These are phyloP conservation scores for Mucor mucedo DNA, from an alignment of 371 early-diverging fungal genomes.

Conservation along the genomic window DNA sequence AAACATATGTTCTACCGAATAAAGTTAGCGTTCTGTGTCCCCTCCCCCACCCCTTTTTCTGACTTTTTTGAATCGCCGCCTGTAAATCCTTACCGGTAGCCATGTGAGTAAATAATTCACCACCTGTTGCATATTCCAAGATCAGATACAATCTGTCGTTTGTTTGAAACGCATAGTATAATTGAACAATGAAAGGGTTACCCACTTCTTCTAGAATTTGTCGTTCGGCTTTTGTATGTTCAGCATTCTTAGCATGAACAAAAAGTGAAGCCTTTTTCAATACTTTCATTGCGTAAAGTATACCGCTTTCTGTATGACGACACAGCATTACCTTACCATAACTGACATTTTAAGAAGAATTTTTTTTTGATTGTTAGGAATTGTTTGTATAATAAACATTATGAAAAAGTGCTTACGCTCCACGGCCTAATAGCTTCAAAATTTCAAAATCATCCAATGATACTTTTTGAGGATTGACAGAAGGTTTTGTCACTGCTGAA, in stretches of 20 bases:
- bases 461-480: conserved; percentile 60
- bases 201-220: conserved; percentile 76
- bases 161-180: conserved; percentile 96
- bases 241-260: conserved; percentile 71
- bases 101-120: conserved; percentile 88
- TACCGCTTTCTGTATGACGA: conserved; percentile 44
- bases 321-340: conserved; percentile 53
- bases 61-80: conserved; percentile 7
- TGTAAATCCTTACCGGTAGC: conserved; percentile 33
- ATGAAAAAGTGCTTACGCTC: conserved; percentile 47
- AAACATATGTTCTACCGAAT: conserved; percentile 76
- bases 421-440: conserved; percentile 93
- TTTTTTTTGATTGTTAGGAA: not conserved
- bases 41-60: too few species aligned
- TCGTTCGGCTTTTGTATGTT: conserved; percentile 79
- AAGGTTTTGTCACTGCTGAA: conserved; percentile 39
- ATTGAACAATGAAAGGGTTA: conserved; percentile 94
- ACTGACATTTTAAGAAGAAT: conserved; percentile 16
- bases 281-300: conserved; percentile 92
- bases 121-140: conserved; percentile 98
- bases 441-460: conserved; percentile 90
- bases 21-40: conserved; percentile 4
- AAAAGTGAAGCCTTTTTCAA: conserved; percentile 84
- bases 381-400: not conserved
- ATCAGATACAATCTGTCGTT: conserved; percentile 88